phyloP scores from a whole-genome alignment of 345 rosid genomes.

The Corchorus capsularis region DNA sequence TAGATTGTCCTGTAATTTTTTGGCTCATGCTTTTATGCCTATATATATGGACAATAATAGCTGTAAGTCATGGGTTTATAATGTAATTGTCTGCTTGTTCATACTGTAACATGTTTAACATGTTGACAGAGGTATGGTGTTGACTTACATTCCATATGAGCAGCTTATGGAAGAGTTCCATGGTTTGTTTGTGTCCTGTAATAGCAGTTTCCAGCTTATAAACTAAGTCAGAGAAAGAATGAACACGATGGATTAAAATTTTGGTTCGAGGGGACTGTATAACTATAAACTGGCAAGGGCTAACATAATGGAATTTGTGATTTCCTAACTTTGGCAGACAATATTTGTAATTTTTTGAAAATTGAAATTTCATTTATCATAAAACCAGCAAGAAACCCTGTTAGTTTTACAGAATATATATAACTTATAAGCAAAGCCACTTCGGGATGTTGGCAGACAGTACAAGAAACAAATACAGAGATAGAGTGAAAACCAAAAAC shows the following conservation, averaged over 20 bases:
- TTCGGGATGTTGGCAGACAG: background rate
- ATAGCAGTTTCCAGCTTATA: background rate
- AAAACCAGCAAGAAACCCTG: background rate
- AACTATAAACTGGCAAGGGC: background rate
- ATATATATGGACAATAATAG: background rate
- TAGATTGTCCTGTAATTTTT: constrained; percentile 12
- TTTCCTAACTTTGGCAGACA: background rate
- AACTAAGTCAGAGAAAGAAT: background rate
- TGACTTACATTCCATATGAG: background rate
- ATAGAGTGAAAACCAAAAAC: background rate
- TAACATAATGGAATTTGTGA: background rate
- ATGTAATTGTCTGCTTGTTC: background rate
- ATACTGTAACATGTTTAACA: background rate
- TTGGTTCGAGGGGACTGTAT: background rate
- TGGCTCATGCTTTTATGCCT: background rate
- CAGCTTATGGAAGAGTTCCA: background rate
- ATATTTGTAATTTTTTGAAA: background rate
- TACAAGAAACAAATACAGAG: background rate
- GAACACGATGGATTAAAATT: background rate
- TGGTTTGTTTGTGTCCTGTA: background rate
- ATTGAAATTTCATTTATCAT: background rate
- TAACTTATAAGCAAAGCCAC: background rate
- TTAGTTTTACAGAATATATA: background rate
- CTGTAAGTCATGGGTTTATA: background rate
- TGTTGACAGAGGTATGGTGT: background rate